Percentiles rank a stretch among this genome's conserved stretches.
Conservation (phyloP, 352 stramenopile species). For the Phytophthora sojae region DNA sequence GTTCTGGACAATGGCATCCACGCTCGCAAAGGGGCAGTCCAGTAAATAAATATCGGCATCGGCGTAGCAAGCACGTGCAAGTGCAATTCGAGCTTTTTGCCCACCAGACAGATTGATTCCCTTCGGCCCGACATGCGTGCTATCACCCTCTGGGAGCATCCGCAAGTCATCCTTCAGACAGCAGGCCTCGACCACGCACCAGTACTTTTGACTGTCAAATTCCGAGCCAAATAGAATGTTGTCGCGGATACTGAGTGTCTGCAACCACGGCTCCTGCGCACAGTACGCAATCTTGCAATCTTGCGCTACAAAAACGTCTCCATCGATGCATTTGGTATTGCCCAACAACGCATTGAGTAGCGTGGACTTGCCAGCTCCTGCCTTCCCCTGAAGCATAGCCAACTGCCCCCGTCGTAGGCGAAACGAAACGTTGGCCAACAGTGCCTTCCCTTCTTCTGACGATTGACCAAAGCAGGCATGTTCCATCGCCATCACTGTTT, state of each 20-base stretch:
- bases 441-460: slow-evolving; percentile 40
- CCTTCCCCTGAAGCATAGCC: slow-evolving; percentile 64
- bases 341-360: slow-evolving; percentile 62
- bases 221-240: slow-evolving; percentile 97
- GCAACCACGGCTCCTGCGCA: slow-evolving; percentile 95
- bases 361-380: slow-evolving; percentile 72
- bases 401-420: slow-evolving; percentile 54
- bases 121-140: slow-evolving; percentile 54
- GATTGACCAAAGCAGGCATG: slow-evolving; percentile 57
- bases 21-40: slow-evolving; percentile 60
- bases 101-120: slow-evolving; percentile 66
- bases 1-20: slow-evolving; percentile 68
- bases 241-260: slow-evolving; percentile 96
- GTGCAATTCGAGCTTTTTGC: slow-evolving; percentile 61
- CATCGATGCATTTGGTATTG: slow-evolving; percentile 50
- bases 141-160: slow-evolving; percentile 64
- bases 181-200: slow-evolving; percentile 69
- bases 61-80: slow-evolving; percentile 64
- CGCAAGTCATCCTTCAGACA: slow-evolving; percentile 54
- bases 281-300: slow-evolving; percentile 76
- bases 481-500: slow-evolving; percentile 46
- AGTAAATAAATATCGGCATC: slow-evolving; percentile 66
- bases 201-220: slow-evolving; percentile 73
- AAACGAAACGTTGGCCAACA: slow-evolving; percentile 64
- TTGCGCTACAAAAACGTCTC: slow-evolving; percentile 46